Conservation (phyloP, 2,329 filamentous ascomycete species). For the Curvularia eragrostidis region DNA sequence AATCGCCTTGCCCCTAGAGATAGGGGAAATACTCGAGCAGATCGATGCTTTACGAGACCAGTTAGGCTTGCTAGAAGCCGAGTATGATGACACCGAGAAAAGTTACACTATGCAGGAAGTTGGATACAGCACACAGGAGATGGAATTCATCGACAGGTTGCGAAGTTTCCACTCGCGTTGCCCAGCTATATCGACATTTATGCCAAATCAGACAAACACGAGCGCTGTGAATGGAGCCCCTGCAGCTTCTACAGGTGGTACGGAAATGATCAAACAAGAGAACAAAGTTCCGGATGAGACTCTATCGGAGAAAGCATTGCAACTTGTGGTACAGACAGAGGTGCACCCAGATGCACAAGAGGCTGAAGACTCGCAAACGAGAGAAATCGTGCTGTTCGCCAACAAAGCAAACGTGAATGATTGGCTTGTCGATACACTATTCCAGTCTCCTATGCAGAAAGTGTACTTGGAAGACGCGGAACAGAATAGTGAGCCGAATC, state of each 20-base stretch:
- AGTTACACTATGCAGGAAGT: constrained; percentile 1
- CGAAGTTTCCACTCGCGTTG: neutral
- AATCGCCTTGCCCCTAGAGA: neutral
- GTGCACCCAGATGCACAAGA: neutral
- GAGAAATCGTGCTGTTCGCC: neutral
- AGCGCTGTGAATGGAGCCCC: neutral
- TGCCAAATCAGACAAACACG: neutral
- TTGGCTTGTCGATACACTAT: neutral
- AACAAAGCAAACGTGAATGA: neutral
- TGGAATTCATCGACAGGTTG: neutral
- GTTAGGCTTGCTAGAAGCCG: constrained; percentile 9
- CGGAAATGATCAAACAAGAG: neutral
- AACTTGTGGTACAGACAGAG: neutral
- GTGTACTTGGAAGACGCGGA: neutral
- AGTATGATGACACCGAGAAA: constrained; percentile 15
- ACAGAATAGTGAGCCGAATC: neutral
- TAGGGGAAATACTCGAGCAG: constrained; percentile 5
- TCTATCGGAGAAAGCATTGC: neutral
- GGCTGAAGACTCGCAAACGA: neutral
- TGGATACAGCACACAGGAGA: neutral
- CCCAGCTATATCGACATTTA: neutral
- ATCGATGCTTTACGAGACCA: constrained; percentile 9
- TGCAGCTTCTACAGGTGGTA: no score
- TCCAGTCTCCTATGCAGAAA: neutral
- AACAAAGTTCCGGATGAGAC: neutral